Conservation (phyloP, 768 basidiomycete genomes). For the Pholiota molesta region DNA sequence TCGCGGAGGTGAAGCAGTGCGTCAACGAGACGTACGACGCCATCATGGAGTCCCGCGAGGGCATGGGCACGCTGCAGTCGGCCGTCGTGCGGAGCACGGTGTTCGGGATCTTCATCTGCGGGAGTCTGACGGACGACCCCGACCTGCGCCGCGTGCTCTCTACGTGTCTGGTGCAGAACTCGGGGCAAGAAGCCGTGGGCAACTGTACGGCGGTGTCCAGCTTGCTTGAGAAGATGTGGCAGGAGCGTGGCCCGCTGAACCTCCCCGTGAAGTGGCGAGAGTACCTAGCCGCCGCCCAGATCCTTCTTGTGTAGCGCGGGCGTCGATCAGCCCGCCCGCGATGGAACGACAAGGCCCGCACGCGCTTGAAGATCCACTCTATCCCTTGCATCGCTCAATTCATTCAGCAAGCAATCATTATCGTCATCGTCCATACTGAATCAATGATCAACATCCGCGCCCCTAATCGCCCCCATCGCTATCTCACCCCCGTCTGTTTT, state of each 20-base stretch:
- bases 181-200: slow-evolving; percentile 54
- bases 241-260: slow-evolving; percentile 27
- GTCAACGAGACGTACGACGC: slow-evolving; percentile 29
- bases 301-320: slow-evolving; percentile 45
- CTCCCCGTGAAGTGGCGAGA: slow-evolving; percentile 64
- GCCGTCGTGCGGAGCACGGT: slow-evolving; percentile 78
- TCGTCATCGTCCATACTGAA: background rate
- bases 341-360: background rate
- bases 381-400: background rate
- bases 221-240: slow-evolving; percentile 71
- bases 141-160: slow-evolving; percentile 45
- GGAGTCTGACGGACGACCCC: slow-evolving; percentile 62
- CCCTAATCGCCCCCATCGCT: background rate
- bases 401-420: background rate
- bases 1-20: slow-evolving; percentile 62
- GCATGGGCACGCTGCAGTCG: background rate
- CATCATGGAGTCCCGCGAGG: slow-evolving; percentile 8
- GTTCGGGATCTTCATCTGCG: slow-evolving; percentile 75
- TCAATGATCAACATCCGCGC: background rate
- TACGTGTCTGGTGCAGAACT: slow-evolving; percentile 51
- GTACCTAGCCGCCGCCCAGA: slow-evolving; percentile 48
- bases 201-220: slow-evolving; percentile 59
- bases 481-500: background rate
- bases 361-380: background rate
- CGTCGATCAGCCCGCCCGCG: background rate